Base-by-base conservation (phyloP, 805 yeast species). In the Kregervanrija delftensis region DNA sequence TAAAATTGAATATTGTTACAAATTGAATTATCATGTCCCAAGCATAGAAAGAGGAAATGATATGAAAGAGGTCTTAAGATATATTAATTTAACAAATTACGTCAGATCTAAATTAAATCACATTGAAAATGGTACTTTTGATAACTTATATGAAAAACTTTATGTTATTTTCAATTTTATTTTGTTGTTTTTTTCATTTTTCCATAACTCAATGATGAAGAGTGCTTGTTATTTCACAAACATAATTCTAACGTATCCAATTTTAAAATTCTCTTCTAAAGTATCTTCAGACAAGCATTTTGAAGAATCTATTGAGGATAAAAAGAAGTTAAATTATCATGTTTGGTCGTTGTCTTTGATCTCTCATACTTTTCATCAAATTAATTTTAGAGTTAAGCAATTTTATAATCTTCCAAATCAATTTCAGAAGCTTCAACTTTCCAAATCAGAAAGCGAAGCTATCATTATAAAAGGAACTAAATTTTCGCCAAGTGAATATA, bases 321-420 rank as follows among this genome's bases (percentile, higher is more conserved):
- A 14, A 4, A 10, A n/a, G 8, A 17, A 34, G n/a, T 15, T 15
- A 11, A 16, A 40, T 11, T 33, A 33, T 28, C 17, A 22, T 22
- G 37, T 43, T 10, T 8, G 44, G 34, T 53, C 55, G 1, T 22
- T 51, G 5, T 15, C 43, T 3, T 31, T 39, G 16, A 1, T 48
- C 13, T 51, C 50, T 11, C 45, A 51, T 32, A 73, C 85, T 1
- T 81, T 87, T 4, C 81, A 81, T 54, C 98, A 91, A 59, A 66
- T 89, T 2, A 95, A 88, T 58, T 65, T 88, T 30, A 65, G 96
- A 38, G 64, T 86, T 11, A 82, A 79, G 49, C 96, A 90, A 53
- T 60, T 87, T 12, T 77, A 86, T 52, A 82, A 77, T 55, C 77
- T 89, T 54, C 97, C 97, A 0, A 71, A 77, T 2, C 97, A 90